phyloP scores from a whole-genome alignment of 306 rosid species.

The Vigna reflexopilosa region DNA sequence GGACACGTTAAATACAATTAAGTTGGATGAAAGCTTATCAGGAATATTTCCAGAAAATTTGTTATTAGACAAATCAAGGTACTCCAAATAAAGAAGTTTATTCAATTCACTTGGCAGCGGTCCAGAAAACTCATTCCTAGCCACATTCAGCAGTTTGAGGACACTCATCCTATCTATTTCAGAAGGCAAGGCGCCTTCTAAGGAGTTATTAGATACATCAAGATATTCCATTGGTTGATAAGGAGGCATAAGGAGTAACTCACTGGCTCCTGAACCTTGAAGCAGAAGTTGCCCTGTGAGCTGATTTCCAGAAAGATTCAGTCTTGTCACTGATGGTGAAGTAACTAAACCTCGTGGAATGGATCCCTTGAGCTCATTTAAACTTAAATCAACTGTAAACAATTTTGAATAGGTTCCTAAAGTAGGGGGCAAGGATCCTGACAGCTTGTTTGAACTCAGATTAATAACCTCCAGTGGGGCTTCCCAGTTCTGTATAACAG shows the following conservation, averaged over 20 bases:
- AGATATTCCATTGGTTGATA: slow-evolving; percentile 64
- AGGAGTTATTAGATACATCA: slow-evolving; percentile 79
- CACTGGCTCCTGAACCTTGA: slow-evolving; percentile 73
- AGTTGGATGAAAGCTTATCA: slow-evolving; percentile 71
- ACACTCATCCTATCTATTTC: slow-evolving; percentile 70
- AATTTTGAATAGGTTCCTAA: slow-evolving; percentile 65
- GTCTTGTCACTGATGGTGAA: slow-evolving; percentile 63
- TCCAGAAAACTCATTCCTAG: slow-evolving; percentile 82
- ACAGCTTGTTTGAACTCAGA: slow-evolving; percentile 83
- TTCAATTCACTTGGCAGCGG: slow-evolving; percentile 75
- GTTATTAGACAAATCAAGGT: slow-evolving; percentile 84
- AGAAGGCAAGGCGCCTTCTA: slow-evolving; percentile 76
- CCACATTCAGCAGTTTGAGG: slow-evolving; percentile 85
- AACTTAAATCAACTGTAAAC: slow-evolving; percentile 77
- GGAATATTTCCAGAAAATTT: slow-evolving; percentile 85
- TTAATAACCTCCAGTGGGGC: slow-evolving; percentile 71
- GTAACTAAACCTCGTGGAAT: slow-evolving; percentile 79
- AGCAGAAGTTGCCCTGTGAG: slow-evolving; percentile 76
- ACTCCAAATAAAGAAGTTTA: slow-evolving; percentile 71
- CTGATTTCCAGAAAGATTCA: slow-evolving; percentile 87
- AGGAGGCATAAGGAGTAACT: slow-evolving; percentile 72
- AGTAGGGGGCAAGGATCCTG: slow-evolving; percentile 76
- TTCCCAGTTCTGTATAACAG: slow-evolving; percentile 73
- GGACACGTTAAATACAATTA: slow-evolving; percentile 81
- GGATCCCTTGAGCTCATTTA: slow-evolving; percentile 73